Evolutionary conservation across 2,329 filamentous ascomycete species (phyloP).

Genomic region (Cercospora janseana): DNA sequence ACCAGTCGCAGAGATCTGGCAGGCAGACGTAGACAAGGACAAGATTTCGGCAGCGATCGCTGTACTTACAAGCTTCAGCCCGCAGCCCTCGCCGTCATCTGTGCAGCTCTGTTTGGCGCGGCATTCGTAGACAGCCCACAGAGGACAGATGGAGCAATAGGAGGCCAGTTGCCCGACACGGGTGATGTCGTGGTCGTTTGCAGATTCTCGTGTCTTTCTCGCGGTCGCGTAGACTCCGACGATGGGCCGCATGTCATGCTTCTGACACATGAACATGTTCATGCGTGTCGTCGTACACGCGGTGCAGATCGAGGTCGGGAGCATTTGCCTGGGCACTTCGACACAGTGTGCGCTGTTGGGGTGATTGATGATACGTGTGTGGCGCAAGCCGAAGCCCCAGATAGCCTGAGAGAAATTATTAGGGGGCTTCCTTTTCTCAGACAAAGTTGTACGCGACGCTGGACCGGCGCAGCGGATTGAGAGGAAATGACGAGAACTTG

Average conservation of each 20-base stretch:
- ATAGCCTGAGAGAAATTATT: no score
- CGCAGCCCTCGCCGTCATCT: constrained; percentile 30
- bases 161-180: constrained; percentile 18
- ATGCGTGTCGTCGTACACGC: constrained; percentile 40
- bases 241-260: constrained; percentile 36
- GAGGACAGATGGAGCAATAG: constrained; percentile 46
- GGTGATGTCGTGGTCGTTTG: constrained; percentile 20
- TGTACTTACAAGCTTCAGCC: constrained; percentile 35
- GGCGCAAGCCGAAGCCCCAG: constrained; percentile 36
- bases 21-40: no score
- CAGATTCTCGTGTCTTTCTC: constrained; percentile 24
- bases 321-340: constrained; percentile 2
- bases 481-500: no score
- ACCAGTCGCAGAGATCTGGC: no score
- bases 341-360: constrained; percentile 17
- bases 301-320: constrained; percentile 23
- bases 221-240: constrained; percentile 13
- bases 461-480: no score
- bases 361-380: constrained; percentile 36
- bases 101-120: constrained; percentile 10
- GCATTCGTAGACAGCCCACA: constrained; percentile 42
- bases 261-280: constrained; percentile 38
- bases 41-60: no score
- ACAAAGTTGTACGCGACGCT: no score
- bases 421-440: no score